A percentile compares a stretch with the other conserved stretches of the same genome.
Evolutionary conservation across 2,329 filamentous ascomycete species (phyloP).

Genomic region (Colletotrichum karsti): DNA sequence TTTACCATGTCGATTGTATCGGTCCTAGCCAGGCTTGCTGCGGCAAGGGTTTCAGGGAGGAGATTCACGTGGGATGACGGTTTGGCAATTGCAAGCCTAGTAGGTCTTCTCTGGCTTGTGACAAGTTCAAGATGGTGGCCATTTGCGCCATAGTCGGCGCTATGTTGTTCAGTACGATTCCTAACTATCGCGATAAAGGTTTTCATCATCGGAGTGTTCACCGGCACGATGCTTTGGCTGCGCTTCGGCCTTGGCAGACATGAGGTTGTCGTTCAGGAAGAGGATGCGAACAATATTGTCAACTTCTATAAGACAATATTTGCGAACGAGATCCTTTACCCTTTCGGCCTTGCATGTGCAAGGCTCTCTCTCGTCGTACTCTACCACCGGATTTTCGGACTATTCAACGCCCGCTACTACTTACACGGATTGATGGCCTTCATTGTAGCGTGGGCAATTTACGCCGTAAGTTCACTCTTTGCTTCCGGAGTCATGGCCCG

Average conservation of each 20-base stretch:
- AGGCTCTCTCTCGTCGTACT: conserved; percentile 17
- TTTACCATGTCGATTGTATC: conserved; percentile 11
- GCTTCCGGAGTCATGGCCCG: background rate
- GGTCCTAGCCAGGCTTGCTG: background rate
- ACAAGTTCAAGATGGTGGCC: no score
- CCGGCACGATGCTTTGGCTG: conserved; percentile 22
- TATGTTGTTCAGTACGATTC: no score
- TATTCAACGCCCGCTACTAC: conserved; percentile 16
- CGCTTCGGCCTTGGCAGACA: conserved; percentile 19
- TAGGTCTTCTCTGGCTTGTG: background rate
- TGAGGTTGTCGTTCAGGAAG: conserved; percentile 6
- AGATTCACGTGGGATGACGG: conserved; percentile 18
- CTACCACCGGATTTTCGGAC: conserved; percentile 22
- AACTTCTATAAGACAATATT: conserved; percentile 22
- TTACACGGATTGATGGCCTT: conserved; percentile 14
- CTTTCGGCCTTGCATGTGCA: background rate
- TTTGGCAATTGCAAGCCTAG: conserved; percentile 5
- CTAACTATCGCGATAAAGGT: background rate
- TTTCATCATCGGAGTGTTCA: conserved; percentile 9
- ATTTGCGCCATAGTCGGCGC: no score
- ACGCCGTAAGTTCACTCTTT: background rate
- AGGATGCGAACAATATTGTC: conserved; percentile 11
- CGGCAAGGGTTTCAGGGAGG: background rate
- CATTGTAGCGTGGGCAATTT: conserved; percentile 14
- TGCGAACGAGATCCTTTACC: conserved; percentile 22